A percentile compares a stretch with the other conserved stretches of the same genome.
These are phyloP conservation scores for Mimosa bimucronata DNA, from an alignment of 306 rosid genomes.

Conservation along the genomic window DNA sequence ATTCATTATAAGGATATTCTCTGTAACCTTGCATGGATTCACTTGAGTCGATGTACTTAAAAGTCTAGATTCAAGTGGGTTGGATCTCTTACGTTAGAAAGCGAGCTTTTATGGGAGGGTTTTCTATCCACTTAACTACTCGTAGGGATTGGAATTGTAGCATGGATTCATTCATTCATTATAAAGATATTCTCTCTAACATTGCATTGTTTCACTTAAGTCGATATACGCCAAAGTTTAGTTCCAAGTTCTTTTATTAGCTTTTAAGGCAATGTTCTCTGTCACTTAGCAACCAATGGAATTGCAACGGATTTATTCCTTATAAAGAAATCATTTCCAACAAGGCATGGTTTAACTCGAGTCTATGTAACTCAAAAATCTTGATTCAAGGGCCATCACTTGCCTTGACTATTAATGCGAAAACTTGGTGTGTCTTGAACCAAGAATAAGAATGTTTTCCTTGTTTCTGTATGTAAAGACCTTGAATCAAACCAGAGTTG, in stretches of 20 bases:
- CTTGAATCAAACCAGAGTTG: neutral
- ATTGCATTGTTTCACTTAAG: neutral
- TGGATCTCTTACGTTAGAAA: too few relatives aligned
- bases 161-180: conserved; percentile 21
- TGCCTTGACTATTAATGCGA: neutral
- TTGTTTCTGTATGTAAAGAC: neutral
- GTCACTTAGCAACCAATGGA: too few relatives aligned
- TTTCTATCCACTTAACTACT: too few relatives aligned
- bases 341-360: neutral
- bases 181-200: neutral
- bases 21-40: neutral
- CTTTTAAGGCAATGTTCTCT: too few relatives aligned
- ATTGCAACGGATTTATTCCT: conserved; percentile 2
- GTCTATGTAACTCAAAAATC: too few relatives aligned
- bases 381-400: neutral
- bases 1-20: conserved; percentile 7
- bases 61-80: neutral
- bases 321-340: neutral
- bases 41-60: neutral
- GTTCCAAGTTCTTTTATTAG: too few relatives aligned
- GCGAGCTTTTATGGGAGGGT: too few relatives aligned
- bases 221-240: neutral
- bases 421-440: neutral
- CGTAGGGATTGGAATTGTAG: too few relatives aligned
- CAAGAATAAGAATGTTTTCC: neutral